Conservation (phyloP, 148 eudicot species). For the Beta vulgaris region DNA sequence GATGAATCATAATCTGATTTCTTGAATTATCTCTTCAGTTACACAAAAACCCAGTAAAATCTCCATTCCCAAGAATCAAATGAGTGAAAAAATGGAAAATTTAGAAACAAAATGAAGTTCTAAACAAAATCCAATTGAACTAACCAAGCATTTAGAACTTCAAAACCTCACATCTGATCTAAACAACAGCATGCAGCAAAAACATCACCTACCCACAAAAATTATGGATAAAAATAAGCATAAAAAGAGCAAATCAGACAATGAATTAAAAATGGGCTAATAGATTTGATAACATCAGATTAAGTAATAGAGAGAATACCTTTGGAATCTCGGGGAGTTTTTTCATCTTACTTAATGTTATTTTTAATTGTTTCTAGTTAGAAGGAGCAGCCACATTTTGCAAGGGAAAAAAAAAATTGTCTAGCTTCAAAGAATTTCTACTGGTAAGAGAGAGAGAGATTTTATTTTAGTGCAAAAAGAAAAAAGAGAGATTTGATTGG, state of each 20-base stretch:
- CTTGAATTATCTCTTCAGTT: neutral
- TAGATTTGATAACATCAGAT: neutral
- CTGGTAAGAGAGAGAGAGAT: slow-evolving; percentile 2
- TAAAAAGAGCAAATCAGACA: neutral
- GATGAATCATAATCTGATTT: neutral
- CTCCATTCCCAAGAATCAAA: neutral
- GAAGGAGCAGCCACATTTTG: neutral
- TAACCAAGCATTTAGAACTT: slow-evolving; percentile 1
- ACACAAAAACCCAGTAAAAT: neutral
- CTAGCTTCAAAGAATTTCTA: slow-evolving; percentile 3
- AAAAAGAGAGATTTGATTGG: slow-evolving; percentile 8
- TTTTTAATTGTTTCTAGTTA: neutral
- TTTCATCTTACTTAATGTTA: too few relatives aligned
- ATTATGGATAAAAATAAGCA: neutral
- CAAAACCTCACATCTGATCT: slow-evolving; percentile 20
- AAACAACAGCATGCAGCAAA: slow-evolving; percentile 10
- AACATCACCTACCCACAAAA: slow-evolving; percentile 14
- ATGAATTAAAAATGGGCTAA: neutral
- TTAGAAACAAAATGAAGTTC: neutral
- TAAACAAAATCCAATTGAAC: slow-evolving; percentile 10
- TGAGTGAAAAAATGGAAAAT: neutral
- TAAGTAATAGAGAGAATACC: neutral
- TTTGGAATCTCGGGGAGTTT: neutral
- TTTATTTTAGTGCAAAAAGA: neutral
- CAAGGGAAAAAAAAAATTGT: neutral